A percentile compares a stretch with the other conserved stretches of the same genome.
Evolutionary conservation across 768 basidiomycete species (phyloP).

Genomic region (Pisolithus microcarpus): DNA sequence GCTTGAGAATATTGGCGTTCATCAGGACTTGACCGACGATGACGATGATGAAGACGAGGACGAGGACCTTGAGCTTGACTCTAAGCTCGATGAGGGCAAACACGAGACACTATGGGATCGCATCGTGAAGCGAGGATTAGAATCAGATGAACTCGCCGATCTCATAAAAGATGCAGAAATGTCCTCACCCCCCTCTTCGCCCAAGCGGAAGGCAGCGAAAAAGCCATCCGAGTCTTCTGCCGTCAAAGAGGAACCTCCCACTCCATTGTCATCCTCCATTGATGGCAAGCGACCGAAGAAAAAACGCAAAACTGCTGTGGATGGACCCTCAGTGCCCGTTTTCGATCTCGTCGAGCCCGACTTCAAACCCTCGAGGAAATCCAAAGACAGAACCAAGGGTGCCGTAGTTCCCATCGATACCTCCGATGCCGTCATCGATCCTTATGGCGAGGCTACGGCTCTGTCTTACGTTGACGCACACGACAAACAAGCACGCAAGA

Average conservation of each 20-base stretch:
- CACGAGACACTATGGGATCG: conserved; percentile 38
- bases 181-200: neutral
- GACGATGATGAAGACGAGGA: conserved; percentile 40
- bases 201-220: conserved; percentile 7
- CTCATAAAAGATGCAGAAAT: conserved; percentile 47
- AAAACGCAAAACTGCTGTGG: conserved; percentile 43
- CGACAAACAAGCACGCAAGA: conserved; percentile 79
- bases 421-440: conserved; percentile 16
- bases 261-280: neutral
- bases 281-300: conserved; percentile 46
- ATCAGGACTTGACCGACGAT: conserved; percentile 39
- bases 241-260: conserved; percentile 7
- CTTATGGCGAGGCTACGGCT: conserved; percentile 68
- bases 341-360: conserved; percentile 82
- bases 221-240: conserved; percentile 9
- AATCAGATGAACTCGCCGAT: conserved; percentile 45
- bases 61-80: conserved; percentile 14
- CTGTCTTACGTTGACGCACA: conserved; percentile 66
- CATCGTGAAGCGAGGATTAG: conserved; percentile 32
- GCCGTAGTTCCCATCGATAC: conserved; percentile 3
- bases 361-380: conserved; percentile 34
- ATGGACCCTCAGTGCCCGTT: conserved; percentile 29
- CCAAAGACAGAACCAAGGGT: conserved; percentile 13
- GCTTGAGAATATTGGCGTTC: conserved; percentile 82
- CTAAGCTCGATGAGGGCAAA: conserved; percentile 32